A percentile compares a stretch with the other conserved stretches of the same genome.
These are phyloP conservation scores for Aquanectria penicillioides DNA, from an alignment of 2,329 filamentous ascomycete genomes.

Conservation along the genomic window DNA sequence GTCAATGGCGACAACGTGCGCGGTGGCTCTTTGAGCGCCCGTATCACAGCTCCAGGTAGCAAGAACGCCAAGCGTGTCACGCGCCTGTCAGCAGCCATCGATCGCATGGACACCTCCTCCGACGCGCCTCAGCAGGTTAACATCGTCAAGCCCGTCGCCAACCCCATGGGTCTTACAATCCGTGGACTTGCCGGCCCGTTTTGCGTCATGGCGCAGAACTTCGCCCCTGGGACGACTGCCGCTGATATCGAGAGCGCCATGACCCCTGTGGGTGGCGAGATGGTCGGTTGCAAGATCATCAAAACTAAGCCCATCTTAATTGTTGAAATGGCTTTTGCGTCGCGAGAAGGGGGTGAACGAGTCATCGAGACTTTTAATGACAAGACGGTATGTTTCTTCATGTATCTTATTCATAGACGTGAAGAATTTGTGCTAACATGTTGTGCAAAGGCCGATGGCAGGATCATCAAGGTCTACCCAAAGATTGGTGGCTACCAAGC, in stretches of 20 bases:
- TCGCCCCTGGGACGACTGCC: conserved; percentile 82
- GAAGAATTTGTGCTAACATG: background rate
- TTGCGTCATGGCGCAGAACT: conserved; percentile 81
- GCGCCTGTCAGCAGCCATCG: conserved; percentile 57
- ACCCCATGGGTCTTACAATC: conserved; percentile 70
- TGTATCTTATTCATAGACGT: background rate
- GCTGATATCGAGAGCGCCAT: conserved; percentile 86
- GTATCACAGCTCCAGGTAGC: conserved; percentile 54
- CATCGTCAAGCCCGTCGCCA: conserved; percentile 37
- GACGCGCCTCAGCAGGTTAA: conserved; percentile 50
- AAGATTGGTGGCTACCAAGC: conserved; percentile 62
- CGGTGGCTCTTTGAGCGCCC: conserved; percentile 56
- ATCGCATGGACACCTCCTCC: conserved; percentile 49
- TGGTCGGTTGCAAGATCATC: conserved; percentile 74
- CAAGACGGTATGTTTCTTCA: conserved; percentile 69
- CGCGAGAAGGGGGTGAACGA: conserved; percentile 76
- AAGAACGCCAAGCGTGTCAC: conserved; percentile 41
- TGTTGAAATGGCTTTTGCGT: conserved; percentile 80
- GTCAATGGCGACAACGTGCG: conserved; percentile 46
- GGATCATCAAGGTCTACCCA: conserved; percentile 77
- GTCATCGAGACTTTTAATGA: conserved; percentile 82
- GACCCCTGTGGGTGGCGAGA: conserved; percentile 76
- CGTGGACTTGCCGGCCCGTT: conserved; percentile 78
- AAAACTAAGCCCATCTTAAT: conserved; percentile 77
- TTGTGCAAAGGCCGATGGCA: conserved; percentile 74